phyloP scores from a whole-genome alignment of 2,329 filamentous ascomycete species.

The Diaporthe aspalathi region DNA sequence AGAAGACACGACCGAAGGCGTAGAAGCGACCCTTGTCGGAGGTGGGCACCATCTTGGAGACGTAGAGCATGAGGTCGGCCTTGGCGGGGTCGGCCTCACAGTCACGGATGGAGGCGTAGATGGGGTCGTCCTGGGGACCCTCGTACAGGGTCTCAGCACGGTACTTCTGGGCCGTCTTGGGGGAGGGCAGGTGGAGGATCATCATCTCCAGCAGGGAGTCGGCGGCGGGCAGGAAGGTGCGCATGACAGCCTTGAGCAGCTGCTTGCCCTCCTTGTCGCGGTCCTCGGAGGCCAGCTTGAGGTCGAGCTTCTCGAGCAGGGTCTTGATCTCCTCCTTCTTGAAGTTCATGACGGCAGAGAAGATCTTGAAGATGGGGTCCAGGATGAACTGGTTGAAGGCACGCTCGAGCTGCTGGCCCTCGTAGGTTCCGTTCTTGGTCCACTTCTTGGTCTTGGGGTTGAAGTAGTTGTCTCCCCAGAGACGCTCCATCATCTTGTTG shows the following conservation, averaged over 20 bases:
- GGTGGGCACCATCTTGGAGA: constrained; percentile 99
- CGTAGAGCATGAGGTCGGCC: constrained; percentile 99
- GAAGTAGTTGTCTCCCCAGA: constrained; percentile 99
- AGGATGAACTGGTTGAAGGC: constrained; percentile 99
- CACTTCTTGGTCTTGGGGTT: constrained; percentile 99
- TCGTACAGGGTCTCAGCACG: constrained; percentile 99
- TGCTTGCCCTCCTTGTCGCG: constrained; percentile 96
- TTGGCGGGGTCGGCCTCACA: constrained; percentile 82
- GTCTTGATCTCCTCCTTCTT: constrained; percentile 90
- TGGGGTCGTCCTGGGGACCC: constrained; percentile 92
- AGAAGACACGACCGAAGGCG: constrained; percentile 99
- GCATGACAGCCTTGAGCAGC: constrained; percentile 98
- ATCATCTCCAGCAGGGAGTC: constrained; percentile 99
- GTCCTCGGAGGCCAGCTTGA: constrained; percentile 90
- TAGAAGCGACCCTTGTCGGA: constrained; percentile 99
- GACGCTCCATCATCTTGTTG: constrained; percentile 99
- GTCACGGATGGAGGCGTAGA: constrained; percentile 96
- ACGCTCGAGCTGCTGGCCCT: constrained; percentile 93
- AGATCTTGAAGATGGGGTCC: constrained; percentile 99
- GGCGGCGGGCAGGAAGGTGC: constrained; percentile 97
- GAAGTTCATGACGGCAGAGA: constrained; percentile 96
- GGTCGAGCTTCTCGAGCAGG: constrained; percentile 91
- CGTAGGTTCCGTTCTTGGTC: constrained; percentile 86
- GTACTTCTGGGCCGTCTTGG: constrained; percentile 95
- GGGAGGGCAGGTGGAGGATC: constrained; percentile 98